A percentile compares a stretch with the other conserved stretches of the same genome.
phyloP scores from a whole-genome alignment of 371 early-diverging fungal species.

The Haplosporangium sp. region DNA sequence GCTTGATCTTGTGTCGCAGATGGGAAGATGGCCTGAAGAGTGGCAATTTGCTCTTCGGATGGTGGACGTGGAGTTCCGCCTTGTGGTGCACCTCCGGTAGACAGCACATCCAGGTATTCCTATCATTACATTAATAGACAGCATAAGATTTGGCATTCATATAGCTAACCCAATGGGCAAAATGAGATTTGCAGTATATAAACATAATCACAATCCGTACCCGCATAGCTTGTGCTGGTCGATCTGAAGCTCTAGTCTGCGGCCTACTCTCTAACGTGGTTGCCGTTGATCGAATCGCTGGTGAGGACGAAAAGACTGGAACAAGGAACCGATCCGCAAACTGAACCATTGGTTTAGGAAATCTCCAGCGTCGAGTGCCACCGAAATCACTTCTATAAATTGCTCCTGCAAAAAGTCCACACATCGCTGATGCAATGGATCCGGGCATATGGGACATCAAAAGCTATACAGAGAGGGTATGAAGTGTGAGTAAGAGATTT shows the following conservation, averaged over 20 bases:
- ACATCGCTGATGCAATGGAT: constrained; percentile 64
- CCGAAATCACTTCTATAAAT: constrained; percentile 69
- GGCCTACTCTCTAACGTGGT: constrained; percentile 58
- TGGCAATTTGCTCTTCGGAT: constrained; percentile 61
- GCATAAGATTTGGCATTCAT: not conserved
- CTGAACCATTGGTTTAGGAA: constrained; percentile 57
- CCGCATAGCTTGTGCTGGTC: constrained; percentile 50
- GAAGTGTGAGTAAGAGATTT: not conserved
- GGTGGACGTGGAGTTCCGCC: constrained; percentile 57
- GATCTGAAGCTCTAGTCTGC: constrained; percentile 47
- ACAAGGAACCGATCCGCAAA: constrained; percentile 55
- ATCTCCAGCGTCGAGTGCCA: constrained; percentile 73
- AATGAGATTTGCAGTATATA: no score
- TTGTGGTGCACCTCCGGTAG: constrained; percentile 56
- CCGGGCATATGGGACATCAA: constrained; percentile 65
- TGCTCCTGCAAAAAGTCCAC: constrained; percentile 72
- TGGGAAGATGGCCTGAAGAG: constrained; percentile 68
- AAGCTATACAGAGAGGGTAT: constrained; percentile 49
- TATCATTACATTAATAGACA: constrained; percentile 14
- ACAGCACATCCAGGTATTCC: constrained; percentile 69
- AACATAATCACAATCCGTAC: not conserved
- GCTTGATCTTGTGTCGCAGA: constrained; percentile 67
- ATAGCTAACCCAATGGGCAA: no score
- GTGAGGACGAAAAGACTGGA: constrained; percentile 59
- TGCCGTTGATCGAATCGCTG: constrained; percentile 62